A percentile compares a stretch with the other conserved stretches of the same genome.
These are phyloP conservation scores for Stipa capillata DNA, from an alignment of 176 grass and related monocot genomes.

Conservation along the genomic window DNA sequence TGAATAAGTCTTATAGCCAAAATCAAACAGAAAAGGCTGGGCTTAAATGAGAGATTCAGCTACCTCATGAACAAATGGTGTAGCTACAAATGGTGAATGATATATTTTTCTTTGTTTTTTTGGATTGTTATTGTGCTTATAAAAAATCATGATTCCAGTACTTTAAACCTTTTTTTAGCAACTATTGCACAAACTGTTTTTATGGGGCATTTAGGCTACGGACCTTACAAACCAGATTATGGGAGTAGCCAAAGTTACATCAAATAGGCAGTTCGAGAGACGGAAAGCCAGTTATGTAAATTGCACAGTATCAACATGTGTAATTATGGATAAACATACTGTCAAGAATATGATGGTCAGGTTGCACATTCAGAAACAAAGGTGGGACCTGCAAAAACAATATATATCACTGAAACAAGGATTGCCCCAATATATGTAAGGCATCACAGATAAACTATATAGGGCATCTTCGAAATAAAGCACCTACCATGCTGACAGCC, in stretches of 20 bases:
- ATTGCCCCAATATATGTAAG: neutral
- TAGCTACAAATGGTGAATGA: neutral
- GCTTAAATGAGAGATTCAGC: neutral
- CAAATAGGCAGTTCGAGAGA: neutral
- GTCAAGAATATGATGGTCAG: constrained; percentile 92
- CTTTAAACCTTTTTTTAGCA: neutral
- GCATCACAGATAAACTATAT: constrained; percentile 21
- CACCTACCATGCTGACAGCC: constrained; percentile 95
- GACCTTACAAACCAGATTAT: neutral
- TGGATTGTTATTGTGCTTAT: neutral
- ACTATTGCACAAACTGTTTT: neutral
- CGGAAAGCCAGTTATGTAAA: neutral
- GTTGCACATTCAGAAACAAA: constrained; percentile 86
- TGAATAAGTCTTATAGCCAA: neutral
- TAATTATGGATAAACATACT: constrained; percentile 49
- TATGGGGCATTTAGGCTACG: neutral
- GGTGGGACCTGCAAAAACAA: constrained; percentile 77
- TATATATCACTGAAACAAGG: constrained; percentile 3
- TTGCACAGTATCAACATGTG: neutral
- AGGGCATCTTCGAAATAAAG: neutral
- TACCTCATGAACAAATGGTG: neutral
- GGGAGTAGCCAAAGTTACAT: neutral
- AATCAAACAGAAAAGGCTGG: neutral
- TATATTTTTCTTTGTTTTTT: neutral
- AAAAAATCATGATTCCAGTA: neutral